A percentile compares a stretch with the other conserved stretches of the same genome.
phyloP scores from a whole-genome alignment of 257 asterid genomes.

The Oldenlandia corymbosa region DNA sequence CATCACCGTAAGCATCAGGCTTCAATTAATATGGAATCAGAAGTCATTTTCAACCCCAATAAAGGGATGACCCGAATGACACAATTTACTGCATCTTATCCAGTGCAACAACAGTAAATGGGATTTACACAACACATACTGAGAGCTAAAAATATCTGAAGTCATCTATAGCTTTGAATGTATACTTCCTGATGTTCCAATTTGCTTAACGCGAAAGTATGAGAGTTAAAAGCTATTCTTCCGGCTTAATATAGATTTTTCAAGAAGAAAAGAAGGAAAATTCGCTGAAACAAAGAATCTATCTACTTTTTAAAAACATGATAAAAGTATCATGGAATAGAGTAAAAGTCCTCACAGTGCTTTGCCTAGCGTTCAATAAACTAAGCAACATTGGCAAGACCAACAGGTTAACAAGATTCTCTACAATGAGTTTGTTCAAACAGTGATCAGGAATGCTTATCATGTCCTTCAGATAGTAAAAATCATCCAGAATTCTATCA shows the following conservation, averaged over 20 bases:
- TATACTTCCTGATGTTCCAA: neutral
- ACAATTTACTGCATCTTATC: too few relatives aligned
- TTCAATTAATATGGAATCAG: neutral
- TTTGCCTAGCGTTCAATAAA: neutral
- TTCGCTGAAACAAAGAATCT: too few relatives aligned
- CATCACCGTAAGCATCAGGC: neutral
- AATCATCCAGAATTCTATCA: constrained; percentile 18
- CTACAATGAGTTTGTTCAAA: constrained; percentile 11
- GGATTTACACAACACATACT: too few relatives aligned
- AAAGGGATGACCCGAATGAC: neutral
- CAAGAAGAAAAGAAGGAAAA: neutral
- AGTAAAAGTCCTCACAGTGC: constrained; percentile 8
- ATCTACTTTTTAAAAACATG: too few relatives aligned
- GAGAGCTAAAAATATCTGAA: neutral
- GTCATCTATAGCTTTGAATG: neutral
- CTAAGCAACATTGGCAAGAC: constrained; percentile 15
- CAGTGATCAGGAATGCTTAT: constrained; percentile 12
- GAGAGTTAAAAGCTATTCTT: neutral
- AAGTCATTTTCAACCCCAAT: neutral
- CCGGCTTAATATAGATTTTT: neutral
- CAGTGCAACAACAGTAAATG: too few relatives aligned
- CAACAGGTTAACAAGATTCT: constrained; percentile 9
- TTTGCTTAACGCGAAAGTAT: neutral
- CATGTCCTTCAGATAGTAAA: constrained; percentile 22
- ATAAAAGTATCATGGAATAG: neutral